Conservation (phyloP, 805 yeast species). For the Yarrowia sp. region DNA sequence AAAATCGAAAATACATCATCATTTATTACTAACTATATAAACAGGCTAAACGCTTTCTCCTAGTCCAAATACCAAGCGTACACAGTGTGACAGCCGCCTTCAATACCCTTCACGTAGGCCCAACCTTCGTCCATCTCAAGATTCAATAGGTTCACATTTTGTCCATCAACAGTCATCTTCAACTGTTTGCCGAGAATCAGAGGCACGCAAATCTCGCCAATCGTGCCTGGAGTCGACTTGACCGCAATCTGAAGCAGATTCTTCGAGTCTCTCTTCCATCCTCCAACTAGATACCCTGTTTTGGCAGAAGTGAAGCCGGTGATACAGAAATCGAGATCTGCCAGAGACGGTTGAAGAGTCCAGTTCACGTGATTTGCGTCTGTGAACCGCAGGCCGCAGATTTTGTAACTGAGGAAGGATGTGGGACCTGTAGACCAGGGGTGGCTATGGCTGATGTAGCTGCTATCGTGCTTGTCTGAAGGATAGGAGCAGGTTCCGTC, state of each 20-base stretch:
- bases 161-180: constrained; percentile 23
- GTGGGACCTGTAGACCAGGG: constrained; percentile 19
- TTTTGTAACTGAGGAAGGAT: constrained; percentile 4
- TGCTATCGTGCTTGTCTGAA: constrained; percentile 1
- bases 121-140: constrained; percentile 23
- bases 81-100: constrained; percentile 10
- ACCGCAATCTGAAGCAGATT: constrained; percentile 26
- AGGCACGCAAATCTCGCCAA: constrained; percentile 25
- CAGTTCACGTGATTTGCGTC: constrained; percentile 14
- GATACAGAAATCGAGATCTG: background rate
- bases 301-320: constrained; percentile 15
- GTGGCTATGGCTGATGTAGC: constrained; percentile 21
- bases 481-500: constrained; percentile 27
- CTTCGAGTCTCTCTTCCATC: constrained; percentile 13
- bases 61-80: constrained; percentile 30
- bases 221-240: constrained; percentile 7
- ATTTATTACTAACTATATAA: background rate
- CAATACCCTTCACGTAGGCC: constrained; percentile 8
- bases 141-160: background rate
- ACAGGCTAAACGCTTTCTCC: background rate
- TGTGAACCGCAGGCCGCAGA: constrained; percentile 15
- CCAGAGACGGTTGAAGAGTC: constrained; percentile 2
- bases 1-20: no score
- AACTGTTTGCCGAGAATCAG: constrained; percentile 7
- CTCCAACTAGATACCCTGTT: constrained; percentile 13